phyloP scores from a whole-genome alignment of 1,284 basidiomycete genomes.

The Austropuccinia psidii region DNA sequence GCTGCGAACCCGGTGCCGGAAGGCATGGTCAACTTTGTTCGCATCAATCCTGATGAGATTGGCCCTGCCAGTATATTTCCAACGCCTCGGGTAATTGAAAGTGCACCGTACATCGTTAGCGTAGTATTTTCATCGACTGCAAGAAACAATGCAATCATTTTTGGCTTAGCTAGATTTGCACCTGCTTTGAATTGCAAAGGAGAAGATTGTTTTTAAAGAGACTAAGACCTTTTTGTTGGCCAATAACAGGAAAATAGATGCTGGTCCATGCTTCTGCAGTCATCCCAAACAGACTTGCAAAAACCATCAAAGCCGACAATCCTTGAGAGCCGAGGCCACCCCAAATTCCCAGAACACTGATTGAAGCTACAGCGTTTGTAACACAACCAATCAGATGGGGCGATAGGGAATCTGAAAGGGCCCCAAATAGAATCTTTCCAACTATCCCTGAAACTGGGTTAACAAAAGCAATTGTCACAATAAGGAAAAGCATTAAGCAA shows the following conservation, averaged over 20 bases:
- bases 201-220: neutral
- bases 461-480: neutral
- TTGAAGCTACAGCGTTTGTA: constrained; percentile 9
- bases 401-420: constrained; percentile 24
- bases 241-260: constrained; percentile 24
- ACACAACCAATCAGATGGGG: constrained; percentile 24
- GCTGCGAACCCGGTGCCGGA: constrained; percentile 13
- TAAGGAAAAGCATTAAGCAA: neutral
- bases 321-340: constrained; percentile 13
- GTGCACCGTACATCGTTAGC: constrained; percentile 49
- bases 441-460: constrained; percentile 17
- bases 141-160: no score
- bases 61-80: constrained; percentile 52
- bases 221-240: constrained; percentile 13
- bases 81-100: constrained; percentile 49
- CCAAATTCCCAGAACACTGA: constrained; percentile 16
- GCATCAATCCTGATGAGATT: constrained; percentile 47
- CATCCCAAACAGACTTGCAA: constrained; percentile 22
- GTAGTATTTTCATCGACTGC: constrained; percentile 37
- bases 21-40: constrained; percentile 8
- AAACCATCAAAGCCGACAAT: neutral
- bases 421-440: constrained; percentile 26
- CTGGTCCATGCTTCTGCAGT: constrained; percentile 33
- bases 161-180: no score
- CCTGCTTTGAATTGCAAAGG: neutral